Base-by-base conservation (phyloP, 2,329 filamentous ascomycete genomes). In the Hymenoscyphus scutula region DNA sequence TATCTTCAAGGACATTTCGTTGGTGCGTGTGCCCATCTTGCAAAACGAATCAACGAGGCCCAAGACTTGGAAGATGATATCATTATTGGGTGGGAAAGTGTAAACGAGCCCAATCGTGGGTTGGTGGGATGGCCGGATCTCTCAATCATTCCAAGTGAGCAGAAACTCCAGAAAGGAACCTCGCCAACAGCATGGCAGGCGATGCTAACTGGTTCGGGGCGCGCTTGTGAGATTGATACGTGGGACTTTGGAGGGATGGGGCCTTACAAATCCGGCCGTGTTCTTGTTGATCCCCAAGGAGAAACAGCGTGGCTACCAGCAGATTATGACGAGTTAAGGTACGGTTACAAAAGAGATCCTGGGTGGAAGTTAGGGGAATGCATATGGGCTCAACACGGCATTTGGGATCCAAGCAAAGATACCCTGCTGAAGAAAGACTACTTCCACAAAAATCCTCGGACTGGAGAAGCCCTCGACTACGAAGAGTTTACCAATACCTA, bases 201-300 rank as follows among this genome's bases (percentile, higher is more conserved):
- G 1, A 90, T 99, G 37, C 80, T 98, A 37, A 94, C 90, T 0
- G 95, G 93, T n/a, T 92, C 92, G 61, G 95, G 95, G 1, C 84
- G 92, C 65, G 89, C 95, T 51, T 93, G 91, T 71, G 95, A 99
- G 77, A 84, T 97, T 48, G 88, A 94, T 60, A 91, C 88, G 0
- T 99, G 91, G 89, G 93, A 94, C 53, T 97, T 99, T 82, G 95
- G 94, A 30, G 89, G 90, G 5, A 86, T 98, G 73, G 95, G 95
- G 0, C 93, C 95, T 0, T 93, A 93, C 78, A 96, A 97, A 76
- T 90, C 90, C 30, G 95, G 95, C 11, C 86, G 86, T 59, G 84
- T 86, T 58, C 80, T 98, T 54, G 84, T 99, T 30, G 95, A 99
- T 71, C 94, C 96, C 0, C 87, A 94, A 71, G 95, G 94, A 19